Conservation (phyloP, 306 rosid genomes). For the Aeschynomene evenia region DNA sequence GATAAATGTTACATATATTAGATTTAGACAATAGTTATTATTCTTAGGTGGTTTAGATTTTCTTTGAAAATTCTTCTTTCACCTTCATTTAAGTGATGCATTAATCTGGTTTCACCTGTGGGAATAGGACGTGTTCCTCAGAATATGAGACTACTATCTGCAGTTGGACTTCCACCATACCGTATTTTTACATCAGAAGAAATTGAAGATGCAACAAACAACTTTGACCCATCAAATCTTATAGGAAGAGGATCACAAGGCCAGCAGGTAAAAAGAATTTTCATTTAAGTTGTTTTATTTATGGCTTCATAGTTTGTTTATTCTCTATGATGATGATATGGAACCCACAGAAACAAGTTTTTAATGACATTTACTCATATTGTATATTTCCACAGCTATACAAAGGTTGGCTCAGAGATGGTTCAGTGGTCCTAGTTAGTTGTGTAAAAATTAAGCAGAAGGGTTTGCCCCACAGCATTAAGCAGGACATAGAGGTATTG, state of each 20-base stretch:
- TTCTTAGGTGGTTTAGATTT: slow-evolving; percentile 25
- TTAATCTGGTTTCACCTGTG: slow-evolving; percentile 22
- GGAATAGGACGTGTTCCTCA: slow-evolving; percentile 73
- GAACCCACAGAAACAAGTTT: slow-evolving; percentile 22
- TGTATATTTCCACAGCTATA: slow-evolving; percentile 48
- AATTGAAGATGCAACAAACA: slow-evolving; percentile 81
- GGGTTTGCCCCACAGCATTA: slow-evolving; percentile 48
- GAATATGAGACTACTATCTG: slow-evolving; percentile 48
- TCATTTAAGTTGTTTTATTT: not conserved
- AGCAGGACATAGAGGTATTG: slow-evolving; percentile 57
- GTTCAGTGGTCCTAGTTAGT: slow-evolving; percentile 59
- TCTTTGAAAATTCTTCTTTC: not conserved
- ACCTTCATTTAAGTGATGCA: slow-evolving; percentile 16
- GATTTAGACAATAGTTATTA: not conserved
- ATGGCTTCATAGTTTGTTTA: slow-evolving; percentile 2
- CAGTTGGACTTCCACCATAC: slow-evolving; percentile 70
- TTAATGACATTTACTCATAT: slow-evolving; percentile 21
- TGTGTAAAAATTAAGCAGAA: slow-evolving; percentile 69
- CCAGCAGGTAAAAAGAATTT: slow-evolving; percentile 61
- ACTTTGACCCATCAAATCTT: slow-evolving; percentile 65
- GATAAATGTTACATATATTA: not conserved
- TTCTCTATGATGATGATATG: slow-evolving; percentile 11
- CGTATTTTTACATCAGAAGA: slow-evolving; percentile 74
- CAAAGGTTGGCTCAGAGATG: slow-evolving; percentile 75
- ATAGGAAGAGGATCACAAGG: slow-evolving; percentile 67